Percentiles rank a stretch among this genome's conserved stretches.
Evolutionary conservation across 257 asterid species (phyloP).

Genomic region (Scutellaria galericulata): DNA sequence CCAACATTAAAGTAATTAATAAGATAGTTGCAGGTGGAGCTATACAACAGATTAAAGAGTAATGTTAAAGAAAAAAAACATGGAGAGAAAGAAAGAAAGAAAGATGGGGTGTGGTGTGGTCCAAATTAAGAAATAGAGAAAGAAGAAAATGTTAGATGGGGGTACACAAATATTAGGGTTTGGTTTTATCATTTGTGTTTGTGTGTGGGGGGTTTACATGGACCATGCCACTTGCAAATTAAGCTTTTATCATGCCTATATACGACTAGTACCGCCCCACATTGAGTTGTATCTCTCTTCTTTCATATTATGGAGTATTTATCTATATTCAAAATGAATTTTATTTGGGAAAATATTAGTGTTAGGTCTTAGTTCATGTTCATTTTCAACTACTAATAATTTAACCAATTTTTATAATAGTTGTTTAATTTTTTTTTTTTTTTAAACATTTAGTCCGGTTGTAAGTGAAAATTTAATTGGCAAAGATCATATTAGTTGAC

Average conservation of each 20-base stretch:
- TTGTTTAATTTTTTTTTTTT: too few relatives aligned
- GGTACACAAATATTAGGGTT: slow-evolving; percentile 49
- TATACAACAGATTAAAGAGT: slow-evolving; percentile 27
- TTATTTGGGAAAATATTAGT: too few relatives aligned
- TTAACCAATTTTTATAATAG: too few relatives aligned
- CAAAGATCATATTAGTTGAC: too few relatives aligned
- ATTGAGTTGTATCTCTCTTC: too few relatives aligned
- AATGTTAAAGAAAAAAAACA: slow-evolving; percentile 34
- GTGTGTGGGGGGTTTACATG: slow-evolving; percentile 29
- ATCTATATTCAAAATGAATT: too few relatives aligned
- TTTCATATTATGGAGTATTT: too few relatives aligned
- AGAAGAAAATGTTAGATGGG: slow-evolving; percentile 42
- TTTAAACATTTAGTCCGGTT: too few relatives aligned
- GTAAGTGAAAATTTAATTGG: too few relatives aligned
- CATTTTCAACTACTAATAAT: too few relatives aligned
- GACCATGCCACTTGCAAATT: slow-evolving; percentile 51
- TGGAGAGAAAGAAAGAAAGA: neutral
- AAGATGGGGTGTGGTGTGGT: slow-evolving; percentile 54
- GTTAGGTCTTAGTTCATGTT: too few relatives aligned
- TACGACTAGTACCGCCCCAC: slow-evolving; percentile 41
- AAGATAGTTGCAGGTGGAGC: slow-evolving; percentile 18
- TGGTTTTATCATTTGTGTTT: slow-evolving; percentile 36
- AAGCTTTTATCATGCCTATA: slow-evolving; percentile 30
- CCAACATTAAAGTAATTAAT: slow-evolving; percentile 37
- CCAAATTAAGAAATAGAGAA: slow-evolving; percentile 47